phyloP scores from a whole-genome alignment of 2,329 filamentous ascomycete genomes.

The Stagonosporopsis chrysanthemi region DNA sequence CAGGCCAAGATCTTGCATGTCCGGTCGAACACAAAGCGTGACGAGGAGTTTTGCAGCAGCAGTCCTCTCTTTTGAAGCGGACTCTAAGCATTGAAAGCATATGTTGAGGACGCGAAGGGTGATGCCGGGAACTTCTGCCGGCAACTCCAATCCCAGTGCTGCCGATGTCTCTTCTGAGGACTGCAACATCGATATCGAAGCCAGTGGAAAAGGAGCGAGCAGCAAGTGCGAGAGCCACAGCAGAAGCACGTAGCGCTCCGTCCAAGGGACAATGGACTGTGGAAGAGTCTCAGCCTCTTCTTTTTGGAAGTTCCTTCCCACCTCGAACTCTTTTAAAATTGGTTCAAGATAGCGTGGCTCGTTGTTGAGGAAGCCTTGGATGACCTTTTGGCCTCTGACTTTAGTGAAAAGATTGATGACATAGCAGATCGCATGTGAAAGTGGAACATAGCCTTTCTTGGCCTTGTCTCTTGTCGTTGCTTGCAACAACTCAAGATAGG shows the following conservation, averaged over 20 bases:
- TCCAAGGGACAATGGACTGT: constrained; percentile 64
- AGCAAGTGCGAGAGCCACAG: constrained; percentile 72
- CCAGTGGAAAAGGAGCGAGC: constrained; percentile 84
- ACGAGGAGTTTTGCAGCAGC: constrained; percentile 86
- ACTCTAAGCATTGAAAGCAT: constrained; percentile 73
- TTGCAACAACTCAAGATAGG: constrained; percentile 74
- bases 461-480: constrained; percentile 29
- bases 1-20: constrained; percentile 83
- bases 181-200: constrained; percentile 74
- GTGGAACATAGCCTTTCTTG: constrained; percentile 38
- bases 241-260: constrained; percentile 85
- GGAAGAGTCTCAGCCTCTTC: constrained; percentile 24
- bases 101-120: constrained; percentile 74
- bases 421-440: constrained; percentile 70
- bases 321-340: constrained; percentile 77
- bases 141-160: constrained; percentile 60
- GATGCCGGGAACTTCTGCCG: constrained; percentile 70
- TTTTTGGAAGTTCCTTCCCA: constrained; percentile 50
- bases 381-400: constrained; percentile 89
- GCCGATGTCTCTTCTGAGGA: constrained; percentile 40
- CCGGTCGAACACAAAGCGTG: constrained; percentile 79
- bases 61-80: constrained; percentile 85
- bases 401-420: constrained; percentile 93
- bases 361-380: constrained; percentile 88
- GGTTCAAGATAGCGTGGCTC: constrained; percentile 86